Base-by-base conservation (phyloP, 768 basidiomycete genomes). In the Tephrocybe sp. region DNA sequence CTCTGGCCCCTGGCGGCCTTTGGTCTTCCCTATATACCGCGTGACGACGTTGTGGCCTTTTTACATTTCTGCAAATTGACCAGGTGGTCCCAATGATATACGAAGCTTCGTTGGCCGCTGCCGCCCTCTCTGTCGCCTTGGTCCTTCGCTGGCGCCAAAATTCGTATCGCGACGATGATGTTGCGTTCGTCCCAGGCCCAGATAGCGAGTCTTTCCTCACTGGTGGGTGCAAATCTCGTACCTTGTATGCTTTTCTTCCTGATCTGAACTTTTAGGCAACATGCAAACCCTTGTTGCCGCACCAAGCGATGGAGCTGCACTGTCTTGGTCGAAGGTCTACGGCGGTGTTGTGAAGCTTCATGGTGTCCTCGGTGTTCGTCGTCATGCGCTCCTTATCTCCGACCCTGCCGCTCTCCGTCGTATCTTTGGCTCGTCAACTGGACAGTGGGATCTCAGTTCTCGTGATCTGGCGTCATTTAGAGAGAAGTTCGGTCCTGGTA, bases 271-370 rank as follows among this genome's bases (percentile, higher is more conserved):
- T 30, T 16, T 20, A 49, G 48, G 48, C 22, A 49, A 49, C 33
- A 49, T 49, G 48, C 39, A 41, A 26, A 49, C 40, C n/a, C 48
- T 49, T 10, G 48, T 17, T 17, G 39, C 48, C 9, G 40, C 40
- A 2, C 32, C 40, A 14, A 43, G 48, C 14, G 48, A 49, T 33
- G 40, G 19, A 35, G 48, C 48, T 43, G 48, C 48, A 20, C 33
- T 49, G 14, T 31, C 14, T n/a, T 49, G 48, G 48, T 32, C 48
- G 19, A 49, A 49, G 22, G n/a, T 30, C 12, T 49, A 49, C 26
- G 48, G 48, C 40, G 48, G 48, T 8, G 48, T 49, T 33, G 32
- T 35, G 7, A 49, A 49, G 39, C 48, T 49, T 36, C 48, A 49
- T 17, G 48, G 48, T n/a, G 48, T 49, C 12, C 40, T 49, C 26